Conservation (phyloP, 352 stramenopile species). For the Phytophthora rubi region DNA sequence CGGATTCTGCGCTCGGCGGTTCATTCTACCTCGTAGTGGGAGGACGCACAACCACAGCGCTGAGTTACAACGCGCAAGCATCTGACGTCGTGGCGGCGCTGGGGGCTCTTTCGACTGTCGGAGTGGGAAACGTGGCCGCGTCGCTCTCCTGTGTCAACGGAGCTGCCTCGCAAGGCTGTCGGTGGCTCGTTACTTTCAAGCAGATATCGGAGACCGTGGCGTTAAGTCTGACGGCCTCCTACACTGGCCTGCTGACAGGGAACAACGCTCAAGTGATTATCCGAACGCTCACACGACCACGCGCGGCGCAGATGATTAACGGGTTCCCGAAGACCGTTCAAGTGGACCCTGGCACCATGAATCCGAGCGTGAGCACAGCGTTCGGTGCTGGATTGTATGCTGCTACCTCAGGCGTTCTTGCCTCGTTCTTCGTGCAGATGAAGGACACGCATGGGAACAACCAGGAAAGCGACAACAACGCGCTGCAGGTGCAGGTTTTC, state of each 20-base stretch:
- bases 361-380: conserved; percentile 76
- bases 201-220: conserved; percentile 22
- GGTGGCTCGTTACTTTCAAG: conserved; percentile 74
- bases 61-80: conserved; percentile 59
- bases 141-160: conserved; percentile 44
- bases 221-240: conserved; percentile 47
- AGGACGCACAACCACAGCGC: conserved; percentile 47
- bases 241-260: conserved; percentile 67
- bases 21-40: conserved; percentile 68
- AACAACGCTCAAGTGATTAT: conserved; percentile 64
- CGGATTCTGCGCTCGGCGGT: conserved; percentile 64
- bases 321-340: conserved; percentile 75
- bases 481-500: conserved; percentile 55
- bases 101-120: conserved; percentile 69
- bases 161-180: conserved; percentile 61
- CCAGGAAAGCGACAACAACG: conserved; percentile 46
- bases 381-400: conserved; percentile 70
- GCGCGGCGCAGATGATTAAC: conserved; percentile 42
- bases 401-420: conserved; percentile 53
- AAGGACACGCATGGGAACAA: conserved; percentile 89
- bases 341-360: conserved; percentile 59
- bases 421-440: conserved; percentile 77
- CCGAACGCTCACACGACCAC: conserved; percentile 41
- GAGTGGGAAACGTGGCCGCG: conserved; percentile 34
- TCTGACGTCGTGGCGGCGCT: conserved; percentile 63